A percentile compares a stretch with the other conserved stretches of the same genome.
phyloP scores from a whole-genome alignment of 352 stramenopile species.

The Pythium grandisporangium region DNA sequence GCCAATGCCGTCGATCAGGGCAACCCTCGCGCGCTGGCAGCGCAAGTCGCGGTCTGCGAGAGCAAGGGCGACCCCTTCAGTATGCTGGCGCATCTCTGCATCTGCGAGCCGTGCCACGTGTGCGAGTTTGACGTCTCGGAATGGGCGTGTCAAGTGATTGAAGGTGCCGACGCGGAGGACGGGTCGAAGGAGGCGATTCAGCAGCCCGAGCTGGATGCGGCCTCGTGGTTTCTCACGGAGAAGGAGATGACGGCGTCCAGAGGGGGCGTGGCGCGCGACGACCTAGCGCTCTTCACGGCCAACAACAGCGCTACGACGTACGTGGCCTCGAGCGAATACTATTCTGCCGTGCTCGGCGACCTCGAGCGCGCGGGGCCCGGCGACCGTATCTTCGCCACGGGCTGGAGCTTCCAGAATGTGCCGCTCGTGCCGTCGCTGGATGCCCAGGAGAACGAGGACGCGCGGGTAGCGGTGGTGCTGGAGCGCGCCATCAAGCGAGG shows the following conservation, averaged over 20 bases:
- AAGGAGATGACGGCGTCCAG: conserved; percentile 42
- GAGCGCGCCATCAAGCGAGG: conserved; percentile 15
- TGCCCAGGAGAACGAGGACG: conserved; percentile 8
- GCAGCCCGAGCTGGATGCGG: conserved; percentile 36
- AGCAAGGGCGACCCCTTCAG: too few relatives aligned
- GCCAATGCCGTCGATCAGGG: too few relatives aligned
- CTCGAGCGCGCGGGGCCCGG: conserved; percentile 18
- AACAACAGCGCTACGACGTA: conserved; percentile 39
- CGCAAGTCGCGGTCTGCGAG: too few relatives aligned
- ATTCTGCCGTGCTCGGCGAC: conserved; percentile 37
- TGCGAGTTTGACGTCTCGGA: too few relatives aligned
- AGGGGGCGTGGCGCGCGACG: conserved; percentile 24
- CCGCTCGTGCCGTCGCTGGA: conserved; percentile 27
- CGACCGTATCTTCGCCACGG: conserved; percentile 37
- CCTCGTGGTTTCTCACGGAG: conserved; percentile 49
- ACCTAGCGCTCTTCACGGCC: conserved; percentile 31
- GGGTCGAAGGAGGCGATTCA: conserved; percentile 10
- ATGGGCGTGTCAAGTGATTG: too few relatives aligned
- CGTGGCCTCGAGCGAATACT: conserved; percentile 30
- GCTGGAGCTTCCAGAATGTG: conserved; percentile 56
- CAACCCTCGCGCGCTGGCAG: too few relatives aligned
- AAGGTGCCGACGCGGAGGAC: too few relatives aligned
- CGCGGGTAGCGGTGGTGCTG: conserved; percentile 17
- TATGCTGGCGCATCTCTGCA: too few relatives aligned
- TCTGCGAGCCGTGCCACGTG: too few relatives aligned